Base-by-base conservation (phyloP, 306 rosid species). In the Oxytropis ochrocephala region DNA sequence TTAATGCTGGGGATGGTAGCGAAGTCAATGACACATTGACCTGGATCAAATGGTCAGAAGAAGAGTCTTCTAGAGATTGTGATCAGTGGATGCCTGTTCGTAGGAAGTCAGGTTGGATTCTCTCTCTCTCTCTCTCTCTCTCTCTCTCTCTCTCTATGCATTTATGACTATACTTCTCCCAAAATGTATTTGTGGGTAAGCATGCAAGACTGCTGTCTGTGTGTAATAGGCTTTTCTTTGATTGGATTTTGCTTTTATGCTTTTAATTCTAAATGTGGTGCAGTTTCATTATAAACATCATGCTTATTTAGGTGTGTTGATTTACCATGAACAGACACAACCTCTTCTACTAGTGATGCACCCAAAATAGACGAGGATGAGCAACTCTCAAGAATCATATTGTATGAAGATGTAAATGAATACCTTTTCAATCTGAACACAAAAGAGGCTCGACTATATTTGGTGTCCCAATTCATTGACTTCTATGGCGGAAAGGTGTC, bases 21-120 rank as follows among this genome's bases (percentile, higher is more conserved):
- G 98, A 90, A 79, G 85, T 84, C 8, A 93, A 79, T 54, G 96
- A 90, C 49, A 44, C 66, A 49, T 81, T 88, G 17, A 88, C 96
- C 51, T 93, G 98, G 98, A 63, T 62, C 66, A 86, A 82, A 85
- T 93, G 98, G 98, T 87, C 97, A 27, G 84, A 82, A 80, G 97
- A 88, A 82, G 98, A 93, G 83, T 84, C 85, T 66, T 84, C 69
- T 17, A 90, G 97, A 79, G 98, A 93, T 83, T 50, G 75, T 82
- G 87, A 82, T 73, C 97, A 93, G 74, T 93, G 98, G 98, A 85
- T 88, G 96, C 97, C 96, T 70, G 64, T 88, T 58, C 94, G 62
- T 17, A 65, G 70, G 76, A 84, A 76, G 77, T 66, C 81, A 81
- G 88, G 81, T 85, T 78, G 73, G 81, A 79, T 75, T 21, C 36